Base-by-base conservation (phyloP, 1,139 yeast species). In the Suhomyces taliae region DNA sequence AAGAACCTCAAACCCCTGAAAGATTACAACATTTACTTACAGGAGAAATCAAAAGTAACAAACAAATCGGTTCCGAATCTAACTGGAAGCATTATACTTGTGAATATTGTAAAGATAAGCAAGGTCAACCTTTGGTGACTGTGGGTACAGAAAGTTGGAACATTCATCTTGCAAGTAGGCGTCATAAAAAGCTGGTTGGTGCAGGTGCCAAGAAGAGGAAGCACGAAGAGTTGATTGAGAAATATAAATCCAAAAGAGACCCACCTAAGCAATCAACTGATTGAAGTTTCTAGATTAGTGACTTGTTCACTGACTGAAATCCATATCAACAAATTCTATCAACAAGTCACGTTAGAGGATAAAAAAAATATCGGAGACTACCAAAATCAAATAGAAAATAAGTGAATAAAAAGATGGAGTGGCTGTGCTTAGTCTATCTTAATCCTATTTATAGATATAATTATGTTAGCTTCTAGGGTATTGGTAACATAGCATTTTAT, bases 141-240 rank as follows among this genome's bases (percentile, higher is more conserved):
- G 83, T 93, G 8, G 98, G 97, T 0, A 82, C 83, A 43, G 79
- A 77, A 4, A 85, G 79, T 43, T 90, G 90, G 86, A 65, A 76
- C 5, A 72, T 77, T 4, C 99, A 93, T 64, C 49, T 82, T 40
- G 69, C 71, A 27, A 85, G 97, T 50, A 73, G 82, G 50, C 75
- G 87, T 47, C 97, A 90, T 53, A 68, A 59, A 52, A 60, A 61
- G 43, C 63, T 56, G 44, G 47, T 59, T 14, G 53, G 55, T 12
- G 55, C 56, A 6, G 53, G 54, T 8, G 52, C 39, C 34, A 53
- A 50, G 46, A 60, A 57, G 44, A 39, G 61, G n/a, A 54, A 53
- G 41, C 61, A 60, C 42, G 63, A 59, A 34, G 62, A 60, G 45
- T 39, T 53, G 53, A 32, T 52, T 6, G 42, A 41, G 29, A 41